Evolutionary conservation across 2,329 filamentous ascomycete genomes (phyloP).

Genomic region (Eutypella sp.): DNA sequence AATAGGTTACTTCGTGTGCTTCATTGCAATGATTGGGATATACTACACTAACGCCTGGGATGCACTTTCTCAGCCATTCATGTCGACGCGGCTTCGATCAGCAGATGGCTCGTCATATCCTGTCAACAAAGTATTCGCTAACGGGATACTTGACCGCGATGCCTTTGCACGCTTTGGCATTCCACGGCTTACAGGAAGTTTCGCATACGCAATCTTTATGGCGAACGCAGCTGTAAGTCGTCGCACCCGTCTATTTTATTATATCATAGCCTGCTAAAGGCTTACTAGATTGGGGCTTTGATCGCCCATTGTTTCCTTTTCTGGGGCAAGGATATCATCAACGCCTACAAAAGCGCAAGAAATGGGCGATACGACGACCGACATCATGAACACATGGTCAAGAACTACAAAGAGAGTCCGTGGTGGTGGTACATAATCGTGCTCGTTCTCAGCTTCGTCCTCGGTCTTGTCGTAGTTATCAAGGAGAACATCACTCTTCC

Average conservation of each 20-base stretch:
- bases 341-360: constrained; percentile 41
- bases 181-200: constrained; percentile 43
- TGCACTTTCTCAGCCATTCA: constrained; percentile 44
- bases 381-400: constrained; percentile 48
- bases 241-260: neutral
- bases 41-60: constrained; percentile 48
- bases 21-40: constrained; percentile 43
- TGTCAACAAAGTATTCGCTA: constrained; percentile 33
- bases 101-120: constrained; percentile 38
- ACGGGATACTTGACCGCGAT: constrained; percentile 35
- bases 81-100: constrained; percentile 44
- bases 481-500: constrained; percentile 43
- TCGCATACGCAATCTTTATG: constrained; percentile 51
- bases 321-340: constrained; percentile 48
- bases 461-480: constrained; percentile 40
- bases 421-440: constrained; percentile 43
- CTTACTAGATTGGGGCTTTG: constrained; percentile 47
- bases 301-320: constrained; percentile 48
- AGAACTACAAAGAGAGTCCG: constrained; percentile 46
- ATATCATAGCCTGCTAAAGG: constrained; percentile 7
- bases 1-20: constrained; percentile 43
- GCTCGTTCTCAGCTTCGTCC: constrained; percentile 39
- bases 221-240: constrained; percentile 48
- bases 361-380: constrained; percentile 40
- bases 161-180: constrained; percentile 39